phyloP scores from a whole-genome alignment of 768 basidiomycete species.

The Harrya chromipes region DNA sequence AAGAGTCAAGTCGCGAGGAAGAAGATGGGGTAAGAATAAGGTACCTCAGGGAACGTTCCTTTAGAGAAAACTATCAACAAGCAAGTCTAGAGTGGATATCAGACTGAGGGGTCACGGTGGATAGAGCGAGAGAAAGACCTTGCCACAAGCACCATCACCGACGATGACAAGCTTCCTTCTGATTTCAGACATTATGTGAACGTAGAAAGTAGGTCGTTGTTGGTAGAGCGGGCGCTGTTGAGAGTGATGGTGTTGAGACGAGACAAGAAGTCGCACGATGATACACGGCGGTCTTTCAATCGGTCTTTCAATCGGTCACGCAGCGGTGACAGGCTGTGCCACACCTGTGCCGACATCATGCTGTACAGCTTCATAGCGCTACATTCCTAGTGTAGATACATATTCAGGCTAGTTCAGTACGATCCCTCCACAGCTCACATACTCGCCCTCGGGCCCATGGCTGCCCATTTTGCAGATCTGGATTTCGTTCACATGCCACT shows the following conservation, averaged over 20 bases:
- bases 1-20: not conserved
- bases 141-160: conserved; percentile 96
- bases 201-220: conserved; percentile 33
- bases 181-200: conserved; percentile 85
- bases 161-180: conserved; percentile 99
- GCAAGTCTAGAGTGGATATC: conserved; percentile 60
- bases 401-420: not conserved
- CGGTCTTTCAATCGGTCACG: conserved; percentile 30
- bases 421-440: conserved; percentile 42
- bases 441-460: conserved; percentile 58
- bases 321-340: conserved; percentile 19
- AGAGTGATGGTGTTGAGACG: conserved; percentile 36
- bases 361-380: conserved; percentile 12
- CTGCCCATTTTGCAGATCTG: conserved; percentile 75
- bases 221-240: conserved; percentile 35
- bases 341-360: conserved; percentile 33
- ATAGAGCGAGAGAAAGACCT: conserved; percentile 47
- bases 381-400: not conserved
- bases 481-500: conserved; percentile 51
- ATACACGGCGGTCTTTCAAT: conserved; percentile 36
- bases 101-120: conserved; percentile 12
- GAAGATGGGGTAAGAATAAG: not conserved
- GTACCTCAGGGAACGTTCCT: conserved; percentile 93
- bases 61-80: conserved; percentile 95
- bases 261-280: conserved; percentile 38